Evolutionary conservation across 192 early-diverging fungal species (phyloP).

Genomic region (Gonapodya prolifera): DNA sequence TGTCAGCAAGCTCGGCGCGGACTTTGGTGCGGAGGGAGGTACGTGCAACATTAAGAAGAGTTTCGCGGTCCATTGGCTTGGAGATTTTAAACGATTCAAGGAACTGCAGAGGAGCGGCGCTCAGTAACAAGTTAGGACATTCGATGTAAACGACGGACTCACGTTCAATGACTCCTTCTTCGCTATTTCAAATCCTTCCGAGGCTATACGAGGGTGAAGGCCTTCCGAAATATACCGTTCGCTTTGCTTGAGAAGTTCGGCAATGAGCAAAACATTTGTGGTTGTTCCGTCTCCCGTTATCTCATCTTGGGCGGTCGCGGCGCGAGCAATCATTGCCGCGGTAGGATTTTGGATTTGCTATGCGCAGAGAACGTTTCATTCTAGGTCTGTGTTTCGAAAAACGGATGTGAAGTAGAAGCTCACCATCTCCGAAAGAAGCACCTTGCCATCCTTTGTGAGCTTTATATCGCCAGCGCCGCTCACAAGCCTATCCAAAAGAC

Average conservation of each 20-base stretch:
- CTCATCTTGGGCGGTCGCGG: constrained; percentile 99
- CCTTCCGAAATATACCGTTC: constrained; percentile 90
- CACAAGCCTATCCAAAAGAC: constrained; percentile 55
- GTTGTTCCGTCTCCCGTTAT: constrained; percentile 98
- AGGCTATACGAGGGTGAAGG: constrained; percentile 87
- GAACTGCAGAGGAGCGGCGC: constrained; percentile 48
- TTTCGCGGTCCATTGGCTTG: constrained; percentile 74
- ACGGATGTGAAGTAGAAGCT: background rate
- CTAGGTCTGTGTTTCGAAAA: background rate
- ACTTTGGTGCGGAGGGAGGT: constrained; percentile 95
- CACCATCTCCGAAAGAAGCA: constrained; percentile 97
- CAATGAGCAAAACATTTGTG: constrained; percentile 89
- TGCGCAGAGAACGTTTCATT: background rate
- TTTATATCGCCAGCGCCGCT: constrained; percentile 92
- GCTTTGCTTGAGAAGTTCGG: constrained; percentile 93
- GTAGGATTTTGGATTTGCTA: constrained; percentile 99
- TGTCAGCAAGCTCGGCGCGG: constrained; percentile 74
- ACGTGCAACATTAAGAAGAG: constrained; percentile 79
- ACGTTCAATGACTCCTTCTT: constrained; percentile 85
- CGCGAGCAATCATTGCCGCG: constrained; percentile 96
- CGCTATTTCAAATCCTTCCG: constrained; percentile 93
- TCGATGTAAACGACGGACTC: constrained; percentile 6
- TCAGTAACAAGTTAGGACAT: background rate
- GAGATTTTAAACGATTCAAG: constrained; percentile 70
- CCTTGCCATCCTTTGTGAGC: constrained; percentile 98